Evolutionary conservation across 75 land plant genomes (phyloP), one percentile per base, ranked within the genome.

Genomic region (Picea glauca): DNA sequence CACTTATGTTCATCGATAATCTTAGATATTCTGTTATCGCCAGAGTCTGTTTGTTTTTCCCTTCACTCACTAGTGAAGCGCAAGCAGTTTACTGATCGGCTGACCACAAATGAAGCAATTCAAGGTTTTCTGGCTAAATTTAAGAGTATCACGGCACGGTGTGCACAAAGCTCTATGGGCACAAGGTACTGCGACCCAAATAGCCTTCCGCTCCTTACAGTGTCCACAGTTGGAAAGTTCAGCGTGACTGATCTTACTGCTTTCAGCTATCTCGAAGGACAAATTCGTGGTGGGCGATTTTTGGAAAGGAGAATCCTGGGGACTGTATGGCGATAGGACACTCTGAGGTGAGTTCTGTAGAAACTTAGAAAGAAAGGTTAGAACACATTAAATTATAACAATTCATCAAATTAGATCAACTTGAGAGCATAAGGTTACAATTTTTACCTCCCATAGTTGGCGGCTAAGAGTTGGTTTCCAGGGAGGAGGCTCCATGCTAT

Each of bases 131-230:
- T 56, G 59, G 3, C 32, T 46, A 26, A 56, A 0, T 30, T 30
- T 54, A 56, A 74, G 59, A 74, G 2, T 54, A 12, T 57, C 54
- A 17, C 76, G 59, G 35, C 76, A 74, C 3, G 50, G 33, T 6
- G 76, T 74, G 58, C 76, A 74, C 23, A 74, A 58, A 26, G 20
- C 14, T 74, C 59, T 74, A 23, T 74, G 76, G 30, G 76, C 76
- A 30, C 76, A 74, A 8, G 76, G 76, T 14, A 74, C 76, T 15
- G 76, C 76, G 18, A 74, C 6, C 76, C 76, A 74, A 23, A 74
- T 56, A 57, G 76, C 76, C 8, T 74, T 74, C 35, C 60, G 17
- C 20, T 74, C 35, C 59, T 30, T 23, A 13, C 76, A 74, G 12
- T 12, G 58, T 31, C 59, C 30, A 54, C 76, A 74, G 14, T 74